Evolutionary conservation across 331 rosid species (phyloP), one percentile per base, ranked within the genome.

Genomic region (Quercus lobata): DNA sequence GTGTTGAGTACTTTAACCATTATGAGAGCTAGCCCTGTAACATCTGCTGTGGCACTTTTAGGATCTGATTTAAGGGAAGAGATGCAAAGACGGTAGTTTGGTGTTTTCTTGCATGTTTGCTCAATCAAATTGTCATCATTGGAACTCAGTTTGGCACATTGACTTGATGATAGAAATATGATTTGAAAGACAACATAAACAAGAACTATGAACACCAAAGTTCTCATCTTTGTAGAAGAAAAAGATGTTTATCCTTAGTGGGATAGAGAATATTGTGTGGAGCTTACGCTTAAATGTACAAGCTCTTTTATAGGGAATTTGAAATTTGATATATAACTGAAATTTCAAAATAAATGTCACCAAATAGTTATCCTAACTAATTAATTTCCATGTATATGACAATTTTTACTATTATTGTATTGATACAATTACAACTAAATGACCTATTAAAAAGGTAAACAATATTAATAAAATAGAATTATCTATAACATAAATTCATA

Each of bases 101-200:
- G 90, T 16, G 97, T 92, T 18, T 81, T 49, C 72, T 79, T 73
- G 86, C 92, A 88, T 8, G 87, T 88, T 76, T 74, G 34, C 35
- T 81, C 81, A 0, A 86, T 81, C 72, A 90, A 72, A 29, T 24
- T 71, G 63, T 35, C 78, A 34, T 82, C 44, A 6, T 53, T 68
- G 77, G 68, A 1, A 58, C 3, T 8, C 12, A 8, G 46, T 41
- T 11, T 41, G 12, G 70, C 71, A 14, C 69, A 19, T 18, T 66
- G 72, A 15, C 24, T 32, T 68, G 72, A 11, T 14, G 52, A 16
- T 22, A 24, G 32, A 24, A 11, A 12, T 24, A 60, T 60, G 68
- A 16, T 24, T 15, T 4, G 17, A 60, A 60, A 16, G 16, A 60
- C 27, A 10, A n/a, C 29, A 4, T 18, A 15, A 68, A 19, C 52